Evolutionary conservation across 257 asterid genomes (phyloP).

Genomic region (Fraxinus pennsylvanica): DNA sequence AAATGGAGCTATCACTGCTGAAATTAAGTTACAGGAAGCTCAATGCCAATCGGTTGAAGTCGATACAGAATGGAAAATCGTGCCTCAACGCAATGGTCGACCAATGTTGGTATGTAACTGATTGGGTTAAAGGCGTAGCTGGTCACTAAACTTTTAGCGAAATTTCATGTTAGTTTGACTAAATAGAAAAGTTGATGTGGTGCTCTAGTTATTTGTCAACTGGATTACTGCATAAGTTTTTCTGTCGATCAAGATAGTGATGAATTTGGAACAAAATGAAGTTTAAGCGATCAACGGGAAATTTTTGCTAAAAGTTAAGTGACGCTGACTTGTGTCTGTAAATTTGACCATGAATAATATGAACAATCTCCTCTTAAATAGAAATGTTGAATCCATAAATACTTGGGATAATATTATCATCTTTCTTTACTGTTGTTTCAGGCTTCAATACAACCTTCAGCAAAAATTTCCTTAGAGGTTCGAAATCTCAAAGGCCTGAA

Average conservation of each 20-base stretch:
- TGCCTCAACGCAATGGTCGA: conserved; percentile 94
- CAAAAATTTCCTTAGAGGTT: conserved; percentile 90
- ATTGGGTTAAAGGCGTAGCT: not conserved
- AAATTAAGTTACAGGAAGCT: conserved; percentile 82
- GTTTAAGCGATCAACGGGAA: not conserved
- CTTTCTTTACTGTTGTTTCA: conserved; percentile 36
- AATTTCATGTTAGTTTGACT: not conserved
- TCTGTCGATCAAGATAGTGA: not conserved
- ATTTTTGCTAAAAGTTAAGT: not conserved
- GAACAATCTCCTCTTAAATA: too few species aligned
- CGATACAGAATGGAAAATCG: conserved; percentile 93
- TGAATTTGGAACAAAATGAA: not conserved
- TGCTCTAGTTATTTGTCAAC: not conserved
- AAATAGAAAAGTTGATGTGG: not conserved
- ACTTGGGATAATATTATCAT: not conserved
- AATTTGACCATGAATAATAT: not conserved
- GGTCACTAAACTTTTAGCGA: not conserved
- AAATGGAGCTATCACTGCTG: conserved; percentile 86
- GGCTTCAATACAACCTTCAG: conserved; percentile 99
- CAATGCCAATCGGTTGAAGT: conserved; percentile 97
- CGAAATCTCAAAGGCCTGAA: conserved; percentile 83
- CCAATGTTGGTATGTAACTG: conserved; percentile 66
- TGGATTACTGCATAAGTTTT: not conserved
- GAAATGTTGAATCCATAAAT: not conserved
- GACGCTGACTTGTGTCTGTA: not conserved